Conservation (phyloP, 345 rosid genomes). For the Moricandia arvensis region DNA sequence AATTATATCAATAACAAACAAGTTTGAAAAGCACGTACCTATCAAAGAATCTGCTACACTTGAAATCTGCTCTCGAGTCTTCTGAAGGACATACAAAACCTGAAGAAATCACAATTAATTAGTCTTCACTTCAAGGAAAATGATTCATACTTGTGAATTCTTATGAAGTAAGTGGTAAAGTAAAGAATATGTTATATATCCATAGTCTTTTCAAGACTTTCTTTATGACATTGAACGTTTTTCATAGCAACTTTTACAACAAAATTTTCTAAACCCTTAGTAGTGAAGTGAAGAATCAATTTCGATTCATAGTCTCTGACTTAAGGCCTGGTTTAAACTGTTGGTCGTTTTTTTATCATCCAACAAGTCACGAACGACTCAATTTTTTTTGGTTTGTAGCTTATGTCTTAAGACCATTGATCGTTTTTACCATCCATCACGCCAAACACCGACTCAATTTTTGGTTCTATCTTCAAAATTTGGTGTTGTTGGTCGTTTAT, state of each 20-base stretch:
- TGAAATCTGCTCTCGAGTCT: not conserved
- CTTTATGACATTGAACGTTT: not conserved
- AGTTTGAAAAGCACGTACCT: not conserved
- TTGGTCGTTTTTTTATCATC: too few species aligned
- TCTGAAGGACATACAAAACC: too few species aligned
- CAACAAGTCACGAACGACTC: too few species aligned
- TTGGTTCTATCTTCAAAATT: not conserved
- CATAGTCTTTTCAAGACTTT: not conserved
- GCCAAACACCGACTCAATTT: too few species aligned
- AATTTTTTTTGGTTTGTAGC: too few species aligned
- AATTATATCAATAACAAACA: not conserved
- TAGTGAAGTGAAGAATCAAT: not conserved
- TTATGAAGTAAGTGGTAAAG: not conserved
- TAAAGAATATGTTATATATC: not conserved
- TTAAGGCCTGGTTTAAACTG: too few species aligned
- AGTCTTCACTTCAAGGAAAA: too few species aligned
- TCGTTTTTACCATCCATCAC: too few species aligned
- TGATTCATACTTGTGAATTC: too few species aligned
- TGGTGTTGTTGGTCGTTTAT: not conserved
- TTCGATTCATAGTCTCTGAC: not conserved
- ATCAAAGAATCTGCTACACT: too few species aligned
- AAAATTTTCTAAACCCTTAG: not conserved
- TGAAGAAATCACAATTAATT: too few species aligned
- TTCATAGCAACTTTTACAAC: not conserved
- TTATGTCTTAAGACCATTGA: too few species aligned